phyloP scores from a whole-genome alignment of 208 protist species.

The Zelonia costaricensis region DNA sequence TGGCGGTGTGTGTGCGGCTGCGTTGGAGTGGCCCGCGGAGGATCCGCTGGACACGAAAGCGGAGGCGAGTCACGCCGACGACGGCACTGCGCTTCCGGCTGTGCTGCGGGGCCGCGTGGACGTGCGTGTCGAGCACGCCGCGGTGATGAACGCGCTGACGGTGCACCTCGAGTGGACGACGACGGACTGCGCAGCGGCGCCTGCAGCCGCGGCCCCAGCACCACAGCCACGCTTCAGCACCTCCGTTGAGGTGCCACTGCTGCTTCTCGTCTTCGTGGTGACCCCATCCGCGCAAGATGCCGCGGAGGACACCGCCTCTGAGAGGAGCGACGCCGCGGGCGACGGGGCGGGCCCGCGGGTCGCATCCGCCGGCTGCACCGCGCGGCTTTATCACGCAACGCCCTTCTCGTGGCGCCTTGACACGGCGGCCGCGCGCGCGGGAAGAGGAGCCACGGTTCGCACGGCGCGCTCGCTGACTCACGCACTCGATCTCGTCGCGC shows the following conservation, averaged over 20 bases:
- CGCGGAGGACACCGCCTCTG: too few relatives aligned
- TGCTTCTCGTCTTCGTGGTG: conserved; percentile 26
- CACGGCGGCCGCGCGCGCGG: neutral
- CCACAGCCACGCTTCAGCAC: neutral
- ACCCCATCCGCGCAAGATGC: too few relatives aligned
- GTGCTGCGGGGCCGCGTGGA: conserved; percentile 11
- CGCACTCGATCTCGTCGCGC: conserved; percentile 19
- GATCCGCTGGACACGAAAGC: too few relatives aligned
- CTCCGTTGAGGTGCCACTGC: conserved; percentile 20
- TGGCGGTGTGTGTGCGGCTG: too few relatives aligned
- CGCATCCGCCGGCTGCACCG: neutral
- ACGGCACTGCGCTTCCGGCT: neutral
- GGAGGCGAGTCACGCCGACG: too few relatives aligned
- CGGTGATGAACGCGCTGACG: conserved; percentile 14
- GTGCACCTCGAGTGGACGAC: conserved; percentile 21
- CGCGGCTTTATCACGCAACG: conserved; percentile 23
- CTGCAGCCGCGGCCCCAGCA: neutral
- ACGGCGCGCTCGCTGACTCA: conserved; percentile 14
- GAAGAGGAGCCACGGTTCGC: neutral
- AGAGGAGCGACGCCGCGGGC: too few relatives aligned
- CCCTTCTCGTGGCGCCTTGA: conserved; percentile 22
- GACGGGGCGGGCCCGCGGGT: too few relatives aligned
- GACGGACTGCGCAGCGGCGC: neutral
- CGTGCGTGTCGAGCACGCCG: conserved; percentile 20
- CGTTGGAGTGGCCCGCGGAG: too few relatives aligned